Evolutionary conservation across 805 yeast species (phyloP), one percentile per base, ranked within the genome.

Genomic region (Candida wancherniae): DNA sequence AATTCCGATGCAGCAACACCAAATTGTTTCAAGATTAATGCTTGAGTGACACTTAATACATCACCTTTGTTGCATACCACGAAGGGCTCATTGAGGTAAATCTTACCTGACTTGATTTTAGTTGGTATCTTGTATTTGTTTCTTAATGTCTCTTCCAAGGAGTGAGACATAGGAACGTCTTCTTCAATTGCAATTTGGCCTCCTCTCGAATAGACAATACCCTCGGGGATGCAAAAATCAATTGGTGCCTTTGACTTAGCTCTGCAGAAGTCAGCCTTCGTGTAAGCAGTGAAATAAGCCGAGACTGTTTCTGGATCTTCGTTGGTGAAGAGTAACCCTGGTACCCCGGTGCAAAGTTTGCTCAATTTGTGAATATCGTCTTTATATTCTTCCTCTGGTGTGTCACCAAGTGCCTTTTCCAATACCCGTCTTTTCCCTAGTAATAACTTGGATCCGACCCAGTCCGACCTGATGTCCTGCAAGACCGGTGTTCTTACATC

Each of bases 111-210:
- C 53, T 82, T 83, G 44, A 92, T 83, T 53, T 77, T 80, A 4
- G 97, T 88, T 47, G 98, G 97, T 47, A 92, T 75, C 55, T 90
- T 88, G 45, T 78, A 78, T 55, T 83, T 83, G 59, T 78, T 84
- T 69, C 98, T 82, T 52, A 92, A 61, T 23, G 95, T 85, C 50
- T 87, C 85, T 61, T 92, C 98, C 63, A 94, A 72, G 5, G 97
- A 86, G 57, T 92, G 98, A 9, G 94, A 81, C 84, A 92, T 80
- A 47, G 97, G 95, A 13, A 92, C 87, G 58, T 92, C 99, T 44
- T 92, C 97, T 53, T 87, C 97, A 15, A 57, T 62, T 18, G 95
- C 71, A 30, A 88, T 66, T 61, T 85, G 94, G 14, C 98, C 98
- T 50, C 96, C 99, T 56, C 96, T 80, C 13, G 97, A 84, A 58